phyloP scores from a whole-genome alignment of 1,139 yeast species.

The Yamadazyma sp. region DNA sequence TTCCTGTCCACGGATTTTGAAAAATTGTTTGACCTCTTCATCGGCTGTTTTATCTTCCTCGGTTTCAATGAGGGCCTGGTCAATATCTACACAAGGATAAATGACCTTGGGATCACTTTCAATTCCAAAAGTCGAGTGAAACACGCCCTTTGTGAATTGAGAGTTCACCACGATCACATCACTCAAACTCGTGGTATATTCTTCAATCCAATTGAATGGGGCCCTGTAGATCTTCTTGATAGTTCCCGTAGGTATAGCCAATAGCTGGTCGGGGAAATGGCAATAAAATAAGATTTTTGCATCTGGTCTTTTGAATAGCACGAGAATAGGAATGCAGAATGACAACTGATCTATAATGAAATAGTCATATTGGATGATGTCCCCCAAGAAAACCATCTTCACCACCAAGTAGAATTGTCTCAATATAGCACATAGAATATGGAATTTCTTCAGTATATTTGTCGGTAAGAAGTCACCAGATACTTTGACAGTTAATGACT shows the following conservation, averaged over 20 bases:
- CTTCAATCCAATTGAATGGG: conserved; percentile 83
- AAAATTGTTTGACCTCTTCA: conserved; percentile 33
- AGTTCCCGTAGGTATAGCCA: conserved; percentile 59
- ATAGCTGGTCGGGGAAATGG: conserved; percentile 90
- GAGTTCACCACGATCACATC: conserved; percentile 88
- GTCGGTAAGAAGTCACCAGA: conserved; percentile 86
- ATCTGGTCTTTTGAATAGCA: conserved; percentile 44
- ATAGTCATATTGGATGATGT: conserved; percentile 57
- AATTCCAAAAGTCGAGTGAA: conserved; percentile 62
- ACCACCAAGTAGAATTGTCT: conserved; percentile 72
- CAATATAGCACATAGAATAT: conserved; percentile 78
- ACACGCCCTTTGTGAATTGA: conserved; percentile 72
- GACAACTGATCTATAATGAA: conserved; percentile 88
- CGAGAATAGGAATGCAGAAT: conserved; percentile 76
- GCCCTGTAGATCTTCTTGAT: conserved; percentile 66
- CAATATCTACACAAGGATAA: conserved; percentile 81
- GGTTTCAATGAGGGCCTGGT: conserved; percentile 17
- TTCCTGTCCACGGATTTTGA: conserved; percentile 19
- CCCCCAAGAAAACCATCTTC: conserved; percentile 50
- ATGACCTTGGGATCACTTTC: conserved; percentile 62
- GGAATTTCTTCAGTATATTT: conserved; percentile 60
- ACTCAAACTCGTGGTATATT: conserved; percentile 72
- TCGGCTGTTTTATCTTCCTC: conserved; percentile 21
- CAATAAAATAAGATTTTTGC: conserved; percentile 75
- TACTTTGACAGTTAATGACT: conserved; percentile 63